Evolutionary conservation across 2,329 filamentous ascomycete species (phyloP), one percentile per base, ranked within the genome.

Genomic region (Fusarium sp.): DNA sequence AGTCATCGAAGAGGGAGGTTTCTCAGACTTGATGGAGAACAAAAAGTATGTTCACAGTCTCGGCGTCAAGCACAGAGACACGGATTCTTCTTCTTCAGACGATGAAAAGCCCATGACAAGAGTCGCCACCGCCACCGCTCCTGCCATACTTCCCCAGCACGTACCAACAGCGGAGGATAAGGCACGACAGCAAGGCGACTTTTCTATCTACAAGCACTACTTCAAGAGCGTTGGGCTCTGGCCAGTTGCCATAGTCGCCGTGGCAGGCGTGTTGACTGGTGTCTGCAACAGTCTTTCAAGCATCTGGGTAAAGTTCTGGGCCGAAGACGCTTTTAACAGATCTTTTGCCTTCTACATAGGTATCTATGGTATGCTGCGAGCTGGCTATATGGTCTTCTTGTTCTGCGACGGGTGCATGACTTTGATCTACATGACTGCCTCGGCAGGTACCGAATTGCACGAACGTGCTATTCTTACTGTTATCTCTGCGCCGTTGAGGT

Each of bases 241-340:
- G 20, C 59, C 75, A 4, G 42, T 77, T 2, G n/a, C 71, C 6
- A 42, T 68, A 3, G 76, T 80, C 2, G 17, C 77, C 4, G 9
- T 78, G 2, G 62, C 75, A 4, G 75, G 68, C 18, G 35, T 77
- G 11, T n/a, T 72, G 3, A 74, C 68, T 3, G 81, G 76, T 3
- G 79, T 79, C 18, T 73, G 73, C 14, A 63, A 56, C 7, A 80
- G 75, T 46, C 76, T 81, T 5, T 77, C 80, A 0, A 79, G 68
- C 4, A 59, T 85, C 7, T 85, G 84, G 83, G 68, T 86, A 11
- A 83, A 80, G 22, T 83, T 79, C 64, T 85, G 83, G 80, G 78
- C 83, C 3, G 75, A 79, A 4, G 79, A 82, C 49, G 62, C 71
- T 3, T 75, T 77, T n/a, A 35, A 52, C 38, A 68, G 63, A 9